A percentile compares a stretch with the other conserved stretches of the same genome.
phyloP scores from a whole-genome alignment of 106 monocot genomes.

The Ottelia alismoides region DNA sequence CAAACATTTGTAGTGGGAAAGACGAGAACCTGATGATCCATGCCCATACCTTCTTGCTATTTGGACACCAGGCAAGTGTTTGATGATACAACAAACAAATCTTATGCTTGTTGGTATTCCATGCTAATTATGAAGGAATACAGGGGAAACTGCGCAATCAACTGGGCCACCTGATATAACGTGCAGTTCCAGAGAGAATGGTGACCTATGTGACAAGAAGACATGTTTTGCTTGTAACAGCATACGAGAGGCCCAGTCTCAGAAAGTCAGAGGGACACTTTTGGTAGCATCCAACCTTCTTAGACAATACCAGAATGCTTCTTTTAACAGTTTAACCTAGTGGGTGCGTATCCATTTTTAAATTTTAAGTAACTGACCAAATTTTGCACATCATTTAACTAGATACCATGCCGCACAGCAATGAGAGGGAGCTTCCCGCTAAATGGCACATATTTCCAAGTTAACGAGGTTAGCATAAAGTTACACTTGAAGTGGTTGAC shows the following conservation, averaged over 20 bases:
- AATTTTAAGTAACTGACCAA: too few relatives aligned
- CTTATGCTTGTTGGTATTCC: too few relatives aligned
- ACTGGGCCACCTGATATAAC: conserved; percentile 21
- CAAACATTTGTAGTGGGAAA: conserved; percentile 16
- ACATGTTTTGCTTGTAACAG: conserved; percentile 63
- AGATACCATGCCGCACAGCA: conserved; percentile 51
- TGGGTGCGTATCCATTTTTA: too few relatives aligned
- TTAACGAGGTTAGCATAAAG: conserved; percentile 58
- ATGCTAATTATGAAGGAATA: too few relatives aligned
- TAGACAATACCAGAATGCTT: too few relatives aligned
- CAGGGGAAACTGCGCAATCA: conserved; percentile 31
- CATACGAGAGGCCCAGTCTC: conserved; percentile 36
- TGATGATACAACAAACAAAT: too few relatives aligned
- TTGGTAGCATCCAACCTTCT: conserved; percentile 33
- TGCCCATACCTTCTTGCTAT: conserved; percentile 37
- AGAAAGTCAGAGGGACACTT: conserved; percentile 43
- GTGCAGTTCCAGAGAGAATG: conserved; percentile 19
- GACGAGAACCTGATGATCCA: conserved; percentile 40
- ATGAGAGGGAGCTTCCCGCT: conserved; percentile 46
- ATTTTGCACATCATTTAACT: too few relatives aligned
- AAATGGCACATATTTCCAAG: conserved; percentile 47
- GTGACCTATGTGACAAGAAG: conserved; percentile 32
- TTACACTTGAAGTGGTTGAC: too few relatives aligned
- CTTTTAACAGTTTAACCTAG: too few relatives aligned
- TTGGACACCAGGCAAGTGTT: conserved; percentile 40